A percentile compares a stretch with the other conserved stretches of the same genome.
phyloP scores from a whole-genome alignment of 2,329 filamentous ascomycete species.

The Geosmithia putterillii region DNA sequence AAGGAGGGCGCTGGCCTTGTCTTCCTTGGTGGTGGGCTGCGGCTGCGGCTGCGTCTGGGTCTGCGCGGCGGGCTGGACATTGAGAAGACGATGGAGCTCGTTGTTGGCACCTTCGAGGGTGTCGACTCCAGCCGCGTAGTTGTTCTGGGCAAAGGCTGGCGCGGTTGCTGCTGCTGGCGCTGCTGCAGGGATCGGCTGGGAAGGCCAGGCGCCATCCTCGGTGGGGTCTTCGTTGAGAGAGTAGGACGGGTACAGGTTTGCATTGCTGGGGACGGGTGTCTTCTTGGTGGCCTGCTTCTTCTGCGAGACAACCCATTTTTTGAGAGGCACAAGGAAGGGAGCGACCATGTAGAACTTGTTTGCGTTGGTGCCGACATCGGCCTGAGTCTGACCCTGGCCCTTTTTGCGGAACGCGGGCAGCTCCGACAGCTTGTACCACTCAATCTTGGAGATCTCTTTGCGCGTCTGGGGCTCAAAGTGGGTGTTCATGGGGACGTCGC shows the following conservation, averaged over 20 bases:
- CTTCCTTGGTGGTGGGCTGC: conserved; percentile 21
- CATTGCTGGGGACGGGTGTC: conserved; percentile 25
- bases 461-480: conserved; percentile 81
- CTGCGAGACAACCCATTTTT: conserved; percentile 83
- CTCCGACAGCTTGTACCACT: conserved; percentile 87
- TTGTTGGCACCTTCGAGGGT: conserved; percentile 36
- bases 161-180: conserved; percentile 15
- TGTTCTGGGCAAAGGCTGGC: too few species aligned
- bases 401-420: conserved; percentile 73
- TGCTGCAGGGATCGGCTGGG: conserved; percentile 14
- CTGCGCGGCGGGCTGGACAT: conserved; percentile 40
- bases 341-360: conserved; percentile 98
- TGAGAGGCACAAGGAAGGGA: conserved; percentile 74
- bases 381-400: conserved; percentile 21
- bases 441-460: conserved; percentile 95
- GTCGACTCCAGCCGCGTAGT: conserved; percentile 19
- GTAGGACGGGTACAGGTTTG: conserved; percentile 27
- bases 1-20: conserved; percentile 39
- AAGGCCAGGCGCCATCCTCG: conserved; percentile 45
- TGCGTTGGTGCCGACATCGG: conserved; percentile 40
- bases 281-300: conserved; percentile 53
- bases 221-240: conserved; percentile 42
- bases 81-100: conserved; percentile 42
- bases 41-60: conserved; percentile 17
- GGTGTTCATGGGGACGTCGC: conserved; percentile 76